Percentiles rank a stretch among this genome's conserved stretches.
phyloP scores from a whole-genome alignment of 1,284 basidiomycete genomes.

The Ceratobasidium sp. region DNA sequence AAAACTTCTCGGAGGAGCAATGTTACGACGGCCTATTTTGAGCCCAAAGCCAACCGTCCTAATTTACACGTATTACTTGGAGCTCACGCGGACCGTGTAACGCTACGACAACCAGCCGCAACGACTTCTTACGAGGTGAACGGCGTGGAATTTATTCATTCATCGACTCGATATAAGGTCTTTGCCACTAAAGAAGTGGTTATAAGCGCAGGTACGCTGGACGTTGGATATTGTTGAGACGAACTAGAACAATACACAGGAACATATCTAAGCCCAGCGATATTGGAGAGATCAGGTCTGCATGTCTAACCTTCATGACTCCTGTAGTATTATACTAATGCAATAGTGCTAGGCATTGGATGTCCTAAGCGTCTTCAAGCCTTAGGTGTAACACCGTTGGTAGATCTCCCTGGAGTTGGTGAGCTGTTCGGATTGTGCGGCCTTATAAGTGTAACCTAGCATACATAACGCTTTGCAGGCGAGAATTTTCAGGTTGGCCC shows the following conservation, averaged over 20 bases:
- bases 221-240: not conserved
- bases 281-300: slow-evolving; percentile 44
- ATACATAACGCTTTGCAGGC: slow-evolving; percentile 12
- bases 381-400: slow-evolving; percentile 28
- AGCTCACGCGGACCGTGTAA: slow-evolving; percentile 30
- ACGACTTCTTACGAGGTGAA: not conserved
- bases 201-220: slow-evolving; percentile 39
- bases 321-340: not conserved
- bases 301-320: not conserved
- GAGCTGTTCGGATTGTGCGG: not conserved
- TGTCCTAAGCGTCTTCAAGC: slow-evolving; percentile 25
- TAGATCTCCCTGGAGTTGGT: slow-evolving; percentile 45
- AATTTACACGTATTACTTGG: slow-evolving; percentile 35
- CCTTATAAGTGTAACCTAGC: not conserved
- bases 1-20: slow-evolving; percentile 23
- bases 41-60: slow-evolving; percentile 28
- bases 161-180: not conserved
- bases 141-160: slow-evolving; percentile 42
- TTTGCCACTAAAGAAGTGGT: slow-evolving; percentile 41
- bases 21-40: slow-evolving; percentile 43
- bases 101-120: not conserved
- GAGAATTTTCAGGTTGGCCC: slow-evolving; percentile 45
- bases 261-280: slow-evolving; percentile 40
- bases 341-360: slow-evolving; percentile 39
- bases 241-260: slow-evolving; percentile 10